Evolutionary conservation across 2,329 filamentous ascomycete species (phyloP), one percentile per base, ranked within the genome.

Genomic region (Talaromyces sp.): DNA sequence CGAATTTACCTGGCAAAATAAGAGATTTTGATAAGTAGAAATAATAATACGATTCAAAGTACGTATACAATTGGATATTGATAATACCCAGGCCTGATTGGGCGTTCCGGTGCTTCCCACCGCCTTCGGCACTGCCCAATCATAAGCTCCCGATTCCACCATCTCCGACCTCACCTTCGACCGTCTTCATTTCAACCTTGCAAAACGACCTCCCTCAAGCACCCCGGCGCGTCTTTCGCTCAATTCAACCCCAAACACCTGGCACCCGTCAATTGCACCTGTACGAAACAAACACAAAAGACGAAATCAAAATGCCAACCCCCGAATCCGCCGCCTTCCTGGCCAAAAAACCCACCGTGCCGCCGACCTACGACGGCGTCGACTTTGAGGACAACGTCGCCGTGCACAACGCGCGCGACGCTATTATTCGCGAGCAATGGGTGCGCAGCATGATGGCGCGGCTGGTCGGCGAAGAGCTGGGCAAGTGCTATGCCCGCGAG

Each of bases 391-490:
- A 88, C 78, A 86, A 84, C 71, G 76, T 80, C 64, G 83, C 83
- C 53, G 75, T 88, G 53, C 86, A 87, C 74, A 84, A 84, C 46
- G 85, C 85, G 62, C 84, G 86, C 68, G 86, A 88, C 68, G 80
- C 85, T 8, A 83, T 88, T 53, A 84, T 88, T 66, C 80, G 85
- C 59, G 86, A 88, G 74, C 86, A 88, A 70, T 88, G 86, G 86
- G 84, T 88, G 59, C 83, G 82, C 76, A 83, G 81, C 71, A 88
- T 88, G 86, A 88, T 88, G 86, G 82, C 84, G 59, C 77, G 86
- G 64, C 74, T 88, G 62, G 85, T 88, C 55, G 76, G 85, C 51
- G 84, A 88, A 72, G 86, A 88, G 77, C 78, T 88, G 81, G 83
- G 83, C 66, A 87, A 86, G 77, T 88, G 86, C 76, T 88, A 88